These are phyloP conservation scores for Kernera saxatilis DNA, from an alignment of 345 rosid species.

Conservation along the genomic window DNA sequence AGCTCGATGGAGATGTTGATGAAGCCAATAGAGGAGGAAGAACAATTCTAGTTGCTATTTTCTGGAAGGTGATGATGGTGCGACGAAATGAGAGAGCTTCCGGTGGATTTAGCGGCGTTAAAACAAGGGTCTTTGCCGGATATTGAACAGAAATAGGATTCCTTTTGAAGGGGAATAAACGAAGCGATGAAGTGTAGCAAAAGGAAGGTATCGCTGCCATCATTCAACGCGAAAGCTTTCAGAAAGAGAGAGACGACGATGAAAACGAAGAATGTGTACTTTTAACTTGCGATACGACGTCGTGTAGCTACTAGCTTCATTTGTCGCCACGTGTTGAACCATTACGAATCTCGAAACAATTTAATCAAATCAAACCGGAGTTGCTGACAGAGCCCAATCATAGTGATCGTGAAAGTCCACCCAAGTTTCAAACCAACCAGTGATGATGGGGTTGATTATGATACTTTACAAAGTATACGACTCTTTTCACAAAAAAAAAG, in stretches of 20 bases:
- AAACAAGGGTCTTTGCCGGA: no score
- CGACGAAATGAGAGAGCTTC: neutral
- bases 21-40: no score
- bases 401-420: neutral
- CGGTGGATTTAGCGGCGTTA: neutral
- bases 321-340: no score
- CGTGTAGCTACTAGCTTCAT: neutral
- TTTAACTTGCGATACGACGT: neutral
- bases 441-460: conserved; percentile 8
- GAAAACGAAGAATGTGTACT: neutral
- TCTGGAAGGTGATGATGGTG: neutral
- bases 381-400: neutral
- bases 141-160: neutral
- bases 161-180: neutral
- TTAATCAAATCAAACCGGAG: neutral
- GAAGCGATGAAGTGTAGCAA: no score
- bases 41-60: neutral
- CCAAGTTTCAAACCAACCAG: neutral
- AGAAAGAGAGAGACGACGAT: neutral
- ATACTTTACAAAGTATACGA: neutral
- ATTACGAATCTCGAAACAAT: neutral
- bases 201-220: no score
- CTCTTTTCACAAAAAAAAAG: neutral
- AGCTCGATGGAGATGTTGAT: neutral
- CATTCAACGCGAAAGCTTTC: neutral